Base-by-base conservation (phyloP, 306 rosid species). In the Corylus heterophylla region DNA sequence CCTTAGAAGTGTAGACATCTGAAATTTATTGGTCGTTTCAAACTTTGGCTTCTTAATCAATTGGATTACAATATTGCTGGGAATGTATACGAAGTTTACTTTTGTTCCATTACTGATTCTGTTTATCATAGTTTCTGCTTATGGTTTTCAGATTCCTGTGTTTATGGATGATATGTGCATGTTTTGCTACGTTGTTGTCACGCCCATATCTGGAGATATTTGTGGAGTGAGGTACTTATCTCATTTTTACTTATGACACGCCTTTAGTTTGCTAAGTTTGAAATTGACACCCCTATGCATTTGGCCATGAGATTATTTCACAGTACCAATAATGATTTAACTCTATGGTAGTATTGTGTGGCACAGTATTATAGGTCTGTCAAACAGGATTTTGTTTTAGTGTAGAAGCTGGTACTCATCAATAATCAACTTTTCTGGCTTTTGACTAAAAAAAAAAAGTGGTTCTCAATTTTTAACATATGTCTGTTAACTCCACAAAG, bases 121-220 rank as follows among this genome's bases (percentile, higher is more conserved):
- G 69, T 50, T 71, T 39, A 54, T 76, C 81, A 12, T 74, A 48
- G 62, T 48, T 87, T 74, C 67, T 82, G 77, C 81, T 22, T 63
- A 31, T 82, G 58, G 12, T 52, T 74, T 74, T 74, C 67, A 61
- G 74, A 69, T 76, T 82, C 84, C 76, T 54, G 47, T 58, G 72
- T 58, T 68, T 47, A 47, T 73, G 68, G 77, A 82, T 70, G 80
- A 35, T 69, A 62, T 79, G 55, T 20, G 61, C 39, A 47, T 73
- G 68, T 74, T 71, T 58, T 81, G 70, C 80, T 56, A 76, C 49
- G 42, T 17, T 47, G 29, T 44, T 67, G 44, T 22, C 54, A 61
- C 45, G 45, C 68, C 73, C 63, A 44, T 76, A 54, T 74, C 69
- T 76, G 75, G 78, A 78, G 68, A 78, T 74, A 78, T 69, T 74